These are phyloP conservation scores for Haberlea rhodopensis DNA, from an alignment of 257 asterid genomes.

Conservation along the genomic window DNA sequence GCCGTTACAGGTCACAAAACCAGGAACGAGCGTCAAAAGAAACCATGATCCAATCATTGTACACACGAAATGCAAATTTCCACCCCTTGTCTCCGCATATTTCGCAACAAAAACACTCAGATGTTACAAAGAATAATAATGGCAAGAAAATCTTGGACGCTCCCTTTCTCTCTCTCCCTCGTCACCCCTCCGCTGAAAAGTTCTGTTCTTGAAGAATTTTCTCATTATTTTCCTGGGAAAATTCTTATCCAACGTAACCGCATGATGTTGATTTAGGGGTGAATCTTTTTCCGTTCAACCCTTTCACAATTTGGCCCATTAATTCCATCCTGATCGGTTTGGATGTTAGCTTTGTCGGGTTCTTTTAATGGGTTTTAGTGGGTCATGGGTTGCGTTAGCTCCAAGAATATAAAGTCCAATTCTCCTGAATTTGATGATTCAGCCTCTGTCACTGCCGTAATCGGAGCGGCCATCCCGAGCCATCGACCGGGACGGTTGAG, in stretches of 20 bases:
- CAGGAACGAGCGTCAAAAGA: neutral
- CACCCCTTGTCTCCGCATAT: conserved; percentile 20
- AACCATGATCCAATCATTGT: neutral
- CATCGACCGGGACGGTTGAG: conserved; percentile 24
- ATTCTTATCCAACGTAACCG: conserved; percentile 17
- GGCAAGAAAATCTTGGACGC: conserved; percentile 29
- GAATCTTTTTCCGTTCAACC: conserved; percentile 12
- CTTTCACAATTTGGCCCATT: conserved; percentile 36
- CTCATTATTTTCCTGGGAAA: neutral
- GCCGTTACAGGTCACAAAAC: too few relatives aligned
- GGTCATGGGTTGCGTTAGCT: conserved; percentile 95
- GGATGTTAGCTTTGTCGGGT: conserved; percentile 31
- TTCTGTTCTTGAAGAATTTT: conserved; percentile 20
- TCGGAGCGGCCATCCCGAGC: conserved; percentile 18
- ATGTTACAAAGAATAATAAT: conserved; percentile 6
- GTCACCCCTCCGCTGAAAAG: neutral
- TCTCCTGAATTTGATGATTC: conserved; percentile 36
- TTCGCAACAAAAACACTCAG: conserved; percentile 29
- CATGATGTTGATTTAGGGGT: conserved; percentile 41
- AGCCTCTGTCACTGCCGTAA: conserved; percentile 24
- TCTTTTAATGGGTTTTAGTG: conserved; percentile 72
- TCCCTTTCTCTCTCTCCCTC: conserved; percentile 24
- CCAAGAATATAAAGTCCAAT: conserved; percentile 54
- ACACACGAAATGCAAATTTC: conserved; percentile 23
- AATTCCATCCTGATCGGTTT: conserved; percentile 41